Percentiles rank a stretch among this genome's conserved stretches.
phyloP scores from a whole-genome alignment of 2,329 filamentous ascomycete genomes.

The Paraconiothyrium sp. region DNA sequence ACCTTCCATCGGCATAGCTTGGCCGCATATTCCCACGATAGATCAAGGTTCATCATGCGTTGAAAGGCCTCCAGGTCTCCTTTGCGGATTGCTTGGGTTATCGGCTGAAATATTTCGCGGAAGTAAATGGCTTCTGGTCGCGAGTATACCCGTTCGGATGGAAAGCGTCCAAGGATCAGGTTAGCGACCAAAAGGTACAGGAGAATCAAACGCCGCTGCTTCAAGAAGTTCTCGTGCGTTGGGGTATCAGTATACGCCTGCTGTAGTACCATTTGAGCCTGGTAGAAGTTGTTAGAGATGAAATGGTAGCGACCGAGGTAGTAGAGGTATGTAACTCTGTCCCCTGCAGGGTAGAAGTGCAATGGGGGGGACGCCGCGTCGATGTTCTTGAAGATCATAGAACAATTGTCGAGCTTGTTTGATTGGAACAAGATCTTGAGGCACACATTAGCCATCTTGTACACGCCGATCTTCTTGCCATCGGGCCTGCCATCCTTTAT shows the following conservation, averaged over 20 bases:
- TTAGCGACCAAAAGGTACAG: constrained; percentile 86
- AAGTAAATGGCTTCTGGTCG: constrained; percentile 75
- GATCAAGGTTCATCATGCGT: constrained; percentile 65
- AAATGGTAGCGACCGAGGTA: constrained; percentile 93
- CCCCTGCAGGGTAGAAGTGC: constrained; percentile 80
- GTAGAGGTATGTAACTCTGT: constrained; percentile 92
- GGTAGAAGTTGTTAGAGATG: constrained; percentile 82
- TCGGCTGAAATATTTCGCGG: constrained; percentile 72
- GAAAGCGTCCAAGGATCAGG: constrained; percentile 84
- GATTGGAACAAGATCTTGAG: constrained; percentile 90
- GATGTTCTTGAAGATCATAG: constrained; percentile 90
- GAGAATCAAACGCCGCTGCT: constrained; percentile 81
- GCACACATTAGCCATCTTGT: constrained; percentile 90
- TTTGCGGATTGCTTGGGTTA: constrained; percentile 75
- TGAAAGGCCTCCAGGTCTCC: constrained; percentile 82
- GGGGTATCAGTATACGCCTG: constrained; percentile 81
- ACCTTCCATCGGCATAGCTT: constrained; percentile 83
- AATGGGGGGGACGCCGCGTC: constrained; percentile 83
- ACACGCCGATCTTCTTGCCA: constrained; percentile 87
- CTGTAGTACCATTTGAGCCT: constrained; percentile 78
- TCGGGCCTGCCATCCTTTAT: constrained; percentile 72
- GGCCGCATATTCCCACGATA: constrained; percentile 39
- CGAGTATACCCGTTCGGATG: constrained; percentile 71
- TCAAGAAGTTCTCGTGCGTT: constrained; percentile 54
- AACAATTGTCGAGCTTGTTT: constrained; percentile 81